Percentiles rank a stretch among this genome's conserved stretches.
These are phyloP conservation scores for Cucurbitaria berberidis DNA, from an alignment of 2,329 filamentous ascomycete species.

Conservation along the genomic window DNA sequence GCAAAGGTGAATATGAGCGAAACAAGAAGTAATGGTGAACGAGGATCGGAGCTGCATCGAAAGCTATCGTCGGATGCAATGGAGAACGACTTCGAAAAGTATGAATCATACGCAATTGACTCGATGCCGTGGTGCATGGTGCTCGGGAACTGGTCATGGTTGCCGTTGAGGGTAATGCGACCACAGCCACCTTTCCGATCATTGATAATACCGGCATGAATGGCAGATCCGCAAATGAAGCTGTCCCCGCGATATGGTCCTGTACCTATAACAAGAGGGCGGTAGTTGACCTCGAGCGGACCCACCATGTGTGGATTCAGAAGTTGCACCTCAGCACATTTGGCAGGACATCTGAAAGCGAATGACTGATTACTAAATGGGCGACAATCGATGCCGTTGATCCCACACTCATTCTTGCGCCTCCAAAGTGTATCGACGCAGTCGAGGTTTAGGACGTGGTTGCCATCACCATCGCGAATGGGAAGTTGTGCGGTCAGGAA, in stretches of 20 bases:
- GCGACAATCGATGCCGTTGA: slow-evolving; percentile 75
- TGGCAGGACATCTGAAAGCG: slow-evolving; percentile 75
- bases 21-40: slow-evolving; percentile 80
- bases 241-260: slow-evolving; percentile 87
- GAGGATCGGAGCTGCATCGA: slow-evolving; percentile 69
- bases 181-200: slow-evolving; percentile 78
- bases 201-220: slow-evolving; percentile 78
- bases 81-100: slow-evolving; percentile 86
- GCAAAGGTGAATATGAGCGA: slow-evolving; percentile 76
- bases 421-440: slow-evolving; percentile 75
- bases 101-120: slow-evolving; percentile 80
- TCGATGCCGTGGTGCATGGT: slow-evolving; percentile 73
- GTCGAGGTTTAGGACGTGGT: slow-evolving; percentile 69
- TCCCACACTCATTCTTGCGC: slow-evolving; percentile 72
- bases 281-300: slow-evolving; percentile 65
- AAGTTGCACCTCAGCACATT: slow-evolving; percentile 68
- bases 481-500: slow-evolving; percentile 67
- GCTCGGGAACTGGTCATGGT: slow-evolving; percentile 66
- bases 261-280: slow-evolving; percentile 61
- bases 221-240: slow-evolving; percentile 83
- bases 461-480: slow-evolving; percentile 65
- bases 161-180: slow-evolving; percentile 74
- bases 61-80: slow-evolving; percentile 71
- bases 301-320: slow-evolving; percentile 78
- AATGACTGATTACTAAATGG: slow-evolving; percentile 74